Percentiles rank a stretch among this genome's conserved stretches.
These are phyloP conservation scores for Hortiboletus flavorubellus DNA, from an alignment of 768 basidiomycete species.

Conservation along the genomic window DNA sequence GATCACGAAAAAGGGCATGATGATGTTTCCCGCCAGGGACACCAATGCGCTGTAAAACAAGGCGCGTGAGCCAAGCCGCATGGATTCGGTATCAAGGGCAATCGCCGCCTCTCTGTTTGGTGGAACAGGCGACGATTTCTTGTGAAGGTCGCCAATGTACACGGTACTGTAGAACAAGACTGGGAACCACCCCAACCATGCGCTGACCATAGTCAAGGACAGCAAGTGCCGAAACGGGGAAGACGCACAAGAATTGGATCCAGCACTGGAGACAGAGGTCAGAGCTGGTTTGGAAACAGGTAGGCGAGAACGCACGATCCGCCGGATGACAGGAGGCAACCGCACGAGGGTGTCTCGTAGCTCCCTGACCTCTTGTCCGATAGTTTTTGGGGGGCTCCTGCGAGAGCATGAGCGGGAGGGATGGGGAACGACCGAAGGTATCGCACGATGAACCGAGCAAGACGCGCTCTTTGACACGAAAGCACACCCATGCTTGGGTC, in stretches of 20 bases:
- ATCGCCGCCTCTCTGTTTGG: constrained; percentile 27
- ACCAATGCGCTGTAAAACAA: constrained; percentile 75
- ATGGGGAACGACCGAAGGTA: background rate
- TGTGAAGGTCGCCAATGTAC: constrained; percentile 87
- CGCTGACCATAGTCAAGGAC: constrained; percentile 38
- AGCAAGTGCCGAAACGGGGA: background rate
- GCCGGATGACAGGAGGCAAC: constrained; percentile 71
- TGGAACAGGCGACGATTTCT: constrained; percentile 39
- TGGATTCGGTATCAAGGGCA: constrained; percentile 61
- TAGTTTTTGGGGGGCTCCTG: constrained; percentile 27
- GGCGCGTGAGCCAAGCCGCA: constrained; percentile 79
- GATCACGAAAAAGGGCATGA: constrained; percentile 63
- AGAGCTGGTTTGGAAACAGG: constrained; percentile 5
- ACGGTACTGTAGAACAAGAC: constrained; percentile 84
- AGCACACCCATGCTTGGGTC: constrained; percentile 62
- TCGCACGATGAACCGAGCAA: constrained; percentile 44
- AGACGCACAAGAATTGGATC: constrained; percentile 76
- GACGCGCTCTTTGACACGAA: constrained; percentile 69
- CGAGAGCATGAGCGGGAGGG: constrained; percentile 1
- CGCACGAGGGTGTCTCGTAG: constrained; percentile 70
- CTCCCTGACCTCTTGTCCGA: constrained; percentile 48
- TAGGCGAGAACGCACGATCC: constrained; percentile 57
- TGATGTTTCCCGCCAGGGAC: constrained; percentile 61
- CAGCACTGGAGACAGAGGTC: constrained; percentile 48
- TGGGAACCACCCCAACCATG: constrained; percentile 92